These are phyloP conservation scores for Colletotrichum sp. DNA, from an alignment of 2,329 filamentous ascomycete genomes.

Conservation along the genomic window DNA sequence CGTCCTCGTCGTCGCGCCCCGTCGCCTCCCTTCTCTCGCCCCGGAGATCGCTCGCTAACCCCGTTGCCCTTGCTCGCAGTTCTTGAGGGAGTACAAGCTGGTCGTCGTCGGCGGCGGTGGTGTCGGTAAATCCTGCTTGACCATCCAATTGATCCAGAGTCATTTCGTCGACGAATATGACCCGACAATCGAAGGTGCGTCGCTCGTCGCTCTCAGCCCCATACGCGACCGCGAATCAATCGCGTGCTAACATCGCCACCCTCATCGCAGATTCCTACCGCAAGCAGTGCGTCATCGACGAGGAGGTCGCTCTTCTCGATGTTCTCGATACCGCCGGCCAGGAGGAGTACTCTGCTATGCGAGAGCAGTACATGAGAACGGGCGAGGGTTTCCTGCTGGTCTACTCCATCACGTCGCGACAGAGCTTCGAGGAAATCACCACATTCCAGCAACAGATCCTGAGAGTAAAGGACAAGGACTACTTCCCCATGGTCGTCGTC, in stretches of 20 bases:
- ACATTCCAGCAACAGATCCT: constrained; percentile 99
- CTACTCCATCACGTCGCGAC: constrained; percentile 96
- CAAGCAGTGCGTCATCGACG: constrained; percentile 99
- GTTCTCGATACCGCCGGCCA: constrained; percentile 98
- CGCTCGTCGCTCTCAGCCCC: background rate
- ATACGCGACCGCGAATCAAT: constrained; percentile 6
- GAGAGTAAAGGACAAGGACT: constrained; percentile 98
- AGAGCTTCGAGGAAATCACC: constrained; percentile 98
- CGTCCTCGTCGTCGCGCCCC: background rate
- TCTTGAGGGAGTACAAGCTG: constrained; percentile 91
- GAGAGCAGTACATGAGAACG: constrained; percentile 99
- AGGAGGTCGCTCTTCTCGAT: constrained; percentile 96
- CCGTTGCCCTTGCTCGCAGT: constrained; percentile 52
- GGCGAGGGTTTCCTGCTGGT: constrained; percentile 97
- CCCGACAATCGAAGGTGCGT: constrained; percentile 95
- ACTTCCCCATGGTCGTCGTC: constrained; percentile 98
- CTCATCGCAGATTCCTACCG: constrained; percentile 85
- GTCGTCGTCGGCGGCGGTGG: constrained; percentile 98
- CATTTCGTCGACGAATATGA: constrained; percentile 99
- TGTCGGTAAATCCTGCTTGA: constrained; percentile 98
- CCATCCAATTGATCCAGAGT: constrained; percentile 93
- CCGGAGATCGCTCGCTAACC: constrained; percentile 23
- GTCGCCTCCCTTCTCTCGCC: background rate
- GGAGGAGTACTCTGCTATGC: constrained; percentile 99
- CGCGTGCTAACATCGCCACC: constrained; percentile 24